These are phyloP conservation scores for Austroboletus eburneus DNA, from an alignment of 768 basidiomycete species.

Conservation along the genomic window DNA sequence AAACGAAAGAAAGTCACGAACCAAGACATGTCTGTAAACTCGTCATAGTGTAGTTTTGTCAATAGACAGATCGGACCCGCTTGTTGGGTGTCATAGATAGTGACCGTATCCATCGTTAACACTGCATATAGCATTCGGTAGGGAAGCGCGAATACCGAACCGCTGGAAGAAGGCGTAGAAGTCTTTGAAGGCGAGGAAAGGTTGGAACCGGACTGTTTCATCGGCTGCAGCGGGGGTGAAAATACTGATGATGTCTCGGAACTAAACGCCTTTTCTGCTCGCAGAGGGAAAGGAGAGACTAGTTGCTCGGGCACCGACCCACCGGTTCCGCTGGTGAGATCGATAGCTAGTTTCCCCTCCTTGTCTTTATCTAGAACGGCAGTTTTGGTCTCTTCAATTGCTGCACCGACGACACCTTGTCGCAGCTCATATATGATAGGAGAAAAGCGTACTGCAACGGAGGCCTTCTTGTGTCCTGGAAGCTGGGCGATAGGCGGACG, in stretches of 20 bases:
- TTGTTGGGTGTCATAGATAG: conserved; percentile 97
- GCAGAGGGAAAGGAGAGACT: conserved; percentile 9
- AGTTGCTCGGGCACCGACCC: conserved; percentile 8
- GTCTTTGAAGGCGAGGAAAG: conserved; percentile 20
- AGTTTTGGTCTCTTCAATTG: conserved; percentile 42
- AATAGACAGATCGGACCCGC: conserved; percentile 86
- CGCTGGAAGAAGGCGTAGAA: conserved; percentile 33
- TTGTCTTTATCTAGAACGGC: conserved; percentile 64
- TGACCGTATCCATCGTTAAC: conserved; percentile 92
- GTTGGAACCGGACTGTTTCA: conserved; percentile 13
- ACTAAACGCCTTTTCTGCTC: conserved; percentile 15
- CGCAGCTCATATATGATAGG: conserved; percentile 92
- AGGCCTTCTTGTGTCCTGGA: conserved; percentile 94
- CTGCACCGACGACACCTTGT: conserved; percentile 42
- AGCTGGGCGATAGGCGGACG: conserved; percentile 90
- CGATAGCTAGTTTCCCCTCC: conserved; percentile 58
- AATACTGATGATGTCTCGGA: conserved; percentile 4
- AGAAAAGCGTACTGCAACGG: conserved; percentile 90
- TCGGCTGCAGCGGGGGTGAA: conserved; percentile 12
- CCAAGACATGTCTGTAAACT: conserved; percentile 97
- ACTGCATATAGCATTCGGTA: conserved; percentile 96
- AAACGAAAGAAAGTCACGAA: conserved; percentile 37
- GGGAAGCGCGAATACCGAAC: conserved; percentile 81
- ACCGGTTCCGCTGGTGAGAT: conserved; percentile 43
- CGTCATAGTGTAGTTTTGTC: conserved; percentile 93